Percentiles rank a stretch among this genome's conserved stretches.
Conservation (phyloP, 2,329 filamentous ascomycete species). For the Ophiobolus disseminans region DNA sequence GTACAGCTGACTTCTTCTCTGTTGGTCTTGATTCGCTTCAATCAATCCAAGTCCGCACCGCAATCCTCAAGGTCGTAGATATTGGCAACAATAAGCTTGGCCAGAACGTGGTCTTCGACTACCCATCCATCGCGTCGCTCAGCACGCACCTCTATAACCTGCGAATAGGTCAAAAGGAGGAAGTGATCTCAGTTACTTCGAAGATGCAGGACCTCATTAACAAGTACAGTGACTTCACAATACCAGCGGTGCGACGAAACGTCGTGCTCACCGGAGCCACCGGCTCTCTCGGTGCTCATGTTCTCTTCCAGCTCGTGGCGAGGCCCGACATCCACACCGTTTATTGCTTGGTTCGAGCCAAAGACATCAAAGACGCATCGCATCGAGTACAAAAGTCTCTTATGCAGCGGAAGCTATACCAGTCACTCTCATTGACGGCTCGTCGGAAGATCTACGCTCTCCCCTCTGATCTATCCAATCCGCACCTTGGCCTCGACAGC, state of each 20-base stretch:
- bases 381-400: slow-evolving; percentile 49
- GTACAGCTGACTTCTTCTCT: slow-evolving; percentile 65
- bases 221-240: slow-evolving; percentile 53
- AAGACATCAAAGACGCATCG: slow-evolving; percentile 38
- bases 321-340: slow-evolving; percentile 48
- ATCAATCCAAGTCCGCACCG: slow-evolving; percentile 62
- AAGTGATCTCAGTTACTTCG: slow-evolving; percentile 46
- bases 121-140: slow-evolving; percentile 58
- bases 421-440: slow-evolving; percentile 28
- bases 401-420: slow-evolving; percentile 46
- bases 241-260: slow-evolving; percentile 13
- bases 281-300: slow-evolving; percentile 69
- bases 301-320: slow-evolving; percentile 52
- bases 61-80: slow-evolving; percentile 60
- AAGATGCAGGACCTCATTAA: slow-evolving; percentile 56
- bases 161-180: slow-evolving; percentile 44
- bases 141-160: slow-evolving; percentile 55
- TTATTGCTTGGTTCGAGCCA: slow-evolving; percentile 62
- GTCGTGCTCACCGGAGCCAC: slow-evolving; percentile 68
- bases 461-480: slow-evolving; percentile 49
- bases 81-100: slow-evolving; percentile 54
- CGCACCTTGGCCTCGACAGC: slow-evolving; percentile 50
- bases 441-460: slow-evolving; percentile 45
- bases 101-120: slow-evolving; percentile 67
- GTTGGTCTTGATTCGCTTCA: slow-evolving; percentile 66